These are phyloP conservation scores for Epichloe sylvatica DNA, from an alignment of 2,329 filamentous ascomycete species.

Conservation along the genomic window DNA sequence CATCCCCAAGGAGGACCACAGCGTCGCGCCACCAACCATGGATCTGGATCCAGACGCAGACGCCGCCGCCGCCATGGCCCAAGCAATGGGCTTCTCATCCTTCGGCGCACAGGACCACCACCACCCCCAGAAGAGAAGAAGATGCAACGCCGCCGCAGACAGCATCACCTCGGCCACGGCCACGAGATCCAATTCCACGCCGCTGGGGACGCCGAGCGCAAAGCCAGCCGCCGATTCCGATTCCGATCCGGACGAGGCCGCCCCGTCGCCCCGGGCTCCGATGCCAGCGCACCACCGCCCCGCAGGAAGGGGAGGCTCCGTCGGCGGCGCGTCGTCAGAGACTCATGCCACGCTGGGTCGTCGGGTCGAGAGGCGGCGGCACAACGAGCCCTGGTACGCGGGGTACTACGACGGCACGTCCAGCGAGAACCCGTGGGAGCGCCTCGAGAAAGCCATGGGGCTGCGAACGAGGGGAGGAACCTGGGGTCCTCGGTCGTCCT, in stretches of 20 bases:
- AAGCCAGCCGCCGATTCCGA: conserved; percentile 17
- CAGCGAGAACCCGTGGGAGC: conserved; percentile 60
- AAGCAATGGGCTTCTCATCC: conserved; percentile 58
- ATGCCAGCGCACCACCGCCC: no score
- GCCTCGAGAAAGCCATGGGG: conserved; percentile 34
- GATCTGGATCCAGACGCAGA: conserved; percentile 13
- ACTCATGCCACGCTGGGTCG: not conserved
- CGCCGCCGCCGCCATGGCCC: conserved; percentile 37
- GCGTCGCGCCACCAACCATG: conserved; percentile 4
- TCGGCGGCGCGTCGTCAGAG: not conserved
- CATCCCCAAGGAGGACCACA: not conserved
- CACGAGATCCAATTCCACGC: conserved; percentile 26
- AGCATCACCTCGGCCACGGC: conserved; percentile 17
- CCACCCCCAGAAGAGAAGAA: conserved; percentile 47
- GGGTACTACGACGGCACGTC: conserved; percentile 57
- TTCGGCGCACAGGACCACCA: conserved; percentile 44
- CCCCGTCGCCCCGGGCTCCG: no score
- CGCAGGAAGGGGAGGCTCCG: no score
- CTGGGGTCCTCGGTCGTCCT: conserved; percentile 26
- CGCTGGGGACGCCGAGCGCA: conserved; percentile 14
- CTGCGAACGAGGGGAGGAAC: conserved; percentile 30
- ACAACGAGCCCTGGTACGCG: conserved; percentile 21
- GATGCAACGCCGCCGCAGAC: conserved; percentile 45
- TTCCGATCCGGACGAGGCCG: conserved; percentile 15
- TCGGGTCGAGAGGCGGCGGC: not conserved